Conservation (phyloP, 768 basidiomycete genomes). For the Leccinum barrowsii region DNA sequence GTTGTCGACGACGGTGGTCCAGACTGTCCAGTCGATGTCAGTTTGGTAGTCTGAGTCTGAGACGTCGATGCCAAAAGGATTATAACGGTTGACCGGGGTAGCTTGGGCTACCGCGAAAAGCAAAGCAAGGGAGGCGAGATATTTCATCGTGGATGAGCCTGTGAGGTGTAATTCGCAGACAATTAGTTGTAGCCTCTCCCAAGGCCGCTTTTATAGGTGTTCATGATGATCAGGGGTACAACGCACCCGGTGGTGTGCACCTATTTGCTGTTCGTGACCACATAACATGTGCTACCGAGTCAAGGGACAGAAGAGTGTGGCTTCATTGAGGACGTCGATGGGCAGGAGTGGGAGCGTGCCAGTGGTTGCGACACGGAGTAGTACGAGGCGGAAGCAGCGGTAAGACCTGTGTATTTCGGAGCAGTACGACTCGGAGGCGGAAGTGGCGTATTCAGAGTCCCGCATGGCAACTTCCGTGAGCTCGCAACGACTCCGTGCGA, state of each 20-base stretch:
- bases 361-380: too few relatives aligned
- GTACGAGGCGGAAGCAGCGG: too few relatives aligned
- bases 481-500: too few relatives aligned
- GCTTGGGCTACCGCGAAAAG: constrained; percentile 13
- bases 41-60: constrained; percentile 47
- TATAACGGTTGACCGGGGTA: constrained; percentile 29
- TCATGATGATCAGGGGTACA: not conserved
- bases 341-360: too few relatives aligned
- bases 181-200: not conserved
- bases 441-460: too few relatives aligned
- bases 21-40: constrained; percentile 39
- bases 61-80: constrained; percentile 53
- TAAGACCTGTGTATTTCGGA: too few relatives aligned
- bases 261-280: constrained; percentile 4
- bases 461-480: too few relatives aligned
- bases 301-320: too few relatives aligned
- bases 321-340: too few relatives aligned
- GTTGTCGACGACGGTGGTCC: constrained; percentile 44
- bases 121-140: constrained; percentile 13
- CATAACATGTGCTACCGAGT: constrained; percentile 11
- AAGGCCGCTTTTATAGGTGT: constrained; percentile 11
- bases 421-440: too few relatives aligned
- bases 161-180: not conserved
- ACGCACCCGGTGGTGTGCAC: not conserved
- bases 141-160: constrained; percentile 17